A percentile compares a stretch with the other conserved stretches of the same genome.
Evolutionary conservation across 2,329 filamentous ascomycete genomes (phyloP).

Genomic region (Aureobasidium sp.): DNA sequence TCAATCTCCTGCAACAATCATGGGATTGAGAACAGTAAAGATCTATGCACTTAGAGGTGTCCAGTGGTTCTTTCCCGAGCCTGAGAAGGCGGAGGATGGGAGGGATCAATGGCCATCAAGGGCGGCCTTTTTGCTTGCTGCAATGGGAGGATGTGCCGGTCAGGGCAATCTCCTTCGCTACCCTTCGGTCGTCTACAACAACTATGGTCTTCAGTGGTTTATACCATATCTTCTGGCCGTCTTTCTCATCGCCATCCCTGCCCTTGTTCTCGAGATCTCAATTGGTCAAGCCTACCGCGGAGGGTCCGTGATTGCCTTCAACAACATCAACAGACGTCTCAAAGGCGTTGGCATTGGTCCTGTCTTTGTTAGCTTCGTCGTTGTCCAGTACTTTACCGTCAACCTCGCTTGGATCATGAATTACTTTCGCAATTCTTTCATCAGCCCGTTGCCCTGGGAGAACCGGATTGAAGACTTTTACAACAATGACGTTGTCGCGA

Average conservation of each 20-base stretch:
- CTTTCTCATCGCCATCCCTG: conserved; percentile 50
- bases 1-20: not conserved
- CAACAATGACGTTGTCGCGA: conserved; percentile 43
- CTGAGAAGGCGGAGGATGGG: conserved; percentile 33
- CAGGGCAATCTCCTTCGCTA: conserved; percentile 54
- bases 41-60: not conserved
- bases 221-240: conserved; percentile 52
- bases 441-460: conserved; percentile 49
- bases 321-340: conserved; percentile 46
- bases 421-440: conserved; percentile 52
- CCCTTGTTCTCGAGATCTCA: conserved; percentile 49
- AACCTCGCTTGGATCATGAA: conserved; percentile 54
- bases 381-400: conserved; percentile 52
- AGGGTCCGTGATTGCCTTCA: conserved; percentile 24
- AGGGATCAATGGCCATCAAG: conserved; percentile 51
- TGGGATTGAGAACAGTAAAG: not conserved
- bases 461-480: conserved; percentile 48
- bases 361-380: conserved; percentile 48
- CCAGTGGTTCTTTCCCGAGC: not conserved
- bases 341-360: conserved; percentile 49
- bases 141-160: conserved; percentile 53
- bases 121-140: conserved; percentile 49
- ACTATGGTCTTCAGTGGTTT: conserved; percentile 55
- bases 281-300: conserved; percentile 47
- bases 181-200: conserved; percentile 54